Conservation (phyloP, 352 stramenopile genomes). For the Globisporangium spiculum region DNA sequence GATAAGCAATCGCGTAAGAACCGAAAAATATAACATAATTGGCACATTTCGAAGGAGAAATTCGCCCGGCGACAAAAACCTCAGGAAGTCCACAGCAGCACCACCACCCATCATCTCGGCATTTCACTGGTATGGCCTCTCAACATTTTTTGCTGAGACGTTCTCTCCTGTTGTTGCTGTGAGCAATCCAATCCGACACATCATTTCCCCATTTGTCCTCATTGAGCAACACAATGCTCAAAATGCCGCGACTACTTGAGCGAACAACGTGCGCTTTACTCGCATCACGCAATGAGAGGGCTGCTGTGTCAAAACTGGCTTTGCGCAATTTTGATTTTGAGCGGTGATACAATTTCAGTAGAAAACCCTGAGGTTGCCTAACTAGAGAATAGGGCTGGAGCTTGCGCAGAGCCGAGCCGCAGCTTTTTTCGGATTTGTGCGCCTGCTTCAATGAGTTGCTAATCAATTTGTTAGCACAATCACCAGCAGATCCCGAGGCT, state of each 20-base stretch:
- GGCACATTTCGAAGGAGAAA: not conserved
- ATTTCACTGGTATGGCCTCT: constrained; percentile 1
- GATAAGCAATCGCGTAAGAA: not conserved
- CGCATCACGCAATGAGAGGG: not conserved
- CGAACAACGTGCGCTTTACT: not conserved
- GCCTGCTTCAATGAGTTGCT: not conserved
- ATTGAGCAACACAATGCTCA: not conserved
- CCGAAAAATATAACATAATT: not conserved
- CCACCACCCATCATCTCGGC: not conserved
- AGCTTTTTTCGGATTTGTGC: not conserved
- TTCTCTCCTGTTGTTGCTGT: not conserved
- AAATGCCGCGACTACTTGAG: not conserved
- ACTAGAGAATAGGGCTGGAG: not conserved
- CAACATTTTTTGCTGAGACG: not conserved
- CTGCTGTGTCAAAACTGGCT: not conserved
- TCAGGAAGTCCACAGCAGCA: not conserved
- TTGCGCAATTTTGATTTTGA: not conserved
- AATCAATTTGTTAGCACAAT: constrained; percentile 12
- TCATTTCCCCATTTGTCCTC: not conserved
- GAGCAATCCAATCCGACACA: not conserved
- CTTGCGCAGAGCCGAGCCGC: no score
- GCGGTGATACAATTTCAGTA: not conserved
- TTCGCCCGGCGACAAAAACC: not conserved
- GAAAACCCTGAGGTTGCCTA: not conserved
- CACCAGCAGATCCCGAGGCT: not conserved